Base-by-base conservation (phyloP, 805 yeast species). In the Myxozyma vanderwaltii region DNA sequence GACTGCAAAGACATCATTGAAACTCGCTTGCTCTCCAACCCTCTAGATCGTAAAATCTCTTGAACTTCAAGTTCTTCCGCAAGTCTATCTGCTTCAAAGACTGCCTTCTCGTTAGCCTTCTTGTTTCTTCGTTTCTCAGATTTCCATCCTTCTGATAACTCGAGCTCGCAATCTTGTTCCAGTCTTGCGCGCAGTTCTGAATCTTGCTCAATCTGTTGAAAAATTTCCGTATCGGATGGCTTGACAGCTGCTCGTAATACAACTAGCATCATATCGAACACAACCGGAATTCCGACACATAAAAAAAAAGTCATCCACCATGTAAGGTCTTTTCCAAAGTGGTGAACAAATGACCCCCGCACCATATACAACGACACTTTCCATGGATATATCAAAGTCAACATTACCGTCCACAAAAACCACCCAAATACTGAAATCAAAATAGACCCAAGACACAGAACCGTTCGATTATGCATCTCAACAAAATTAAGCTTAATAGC, bases 271-370 rank as follows among this genome's bases (percentile, higher is more conserved):
- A 88, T 72, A 70, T 94, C 98, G 59, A 88, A 74, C 39, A 84
- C 72, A 13, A 88, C 65, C 1, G 92, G 87, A 54, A 89, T 76
- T 0, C 82, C 74, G 0, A 78, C 71, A 19, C 88, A 70, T 1
- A 85, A 78, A 31, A 89, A 69, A 35, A 88, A 74, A 0, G 89
- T 73, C 1, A 89, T 89, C 98, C 98, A 94, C 83, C 91, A 92
- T 0, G 88, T 79, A n/a, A 77, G 71, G 70, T 94, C 97, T 21
- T 65, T 73, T 23, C 98, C 98, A 75, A 89, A 90, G 52, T 83
- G 83, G 50, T 84, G 73, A 58, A 79, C 77, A 49, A 94, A 76
- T 1, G 94, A 96, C 61, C 81, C 78, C 6, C 78, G 76, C 1
- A 88, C 97, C 71, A 82, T 13, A 88, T 88, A 55, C 82, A 75